Conservation (phyloP, 352 stramenopile species). For the Globisporangium polare region DNA sequence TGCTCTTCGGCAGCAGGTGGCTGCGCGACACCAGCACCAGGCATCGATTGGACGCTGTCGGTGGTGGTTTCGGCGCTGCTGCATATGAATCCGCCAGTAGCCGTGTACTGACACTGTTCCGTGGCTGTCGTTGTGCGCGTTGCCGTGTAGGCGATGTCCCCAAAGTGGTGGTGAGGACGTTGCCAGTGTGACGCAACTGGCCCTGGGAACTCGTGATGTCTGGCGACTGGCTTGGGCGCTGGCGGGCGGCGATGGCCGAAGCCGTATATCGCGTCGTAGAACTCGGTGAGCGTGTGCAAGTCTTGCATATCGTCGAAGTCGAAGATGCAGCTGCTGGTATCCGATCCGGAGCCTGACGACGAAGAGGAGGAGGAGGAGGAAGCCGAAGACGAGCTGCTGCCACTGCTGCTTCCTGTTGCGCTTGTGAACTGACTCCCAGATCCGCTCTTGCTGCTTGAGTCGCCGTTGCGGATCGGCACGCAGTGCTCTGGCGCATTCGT, state of each 20-base stretch:
- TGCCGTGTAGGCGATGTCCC: not conserved
- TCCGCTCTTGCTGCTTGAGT: not conserved
- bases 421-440: not conserved
- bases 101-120: not conserved
- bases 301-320: not conserved
- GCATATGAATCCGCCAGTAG: conserved; percentile 6
- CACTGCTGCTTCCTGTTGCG: not conserved
- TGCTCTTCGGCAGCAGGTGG: not conserved
- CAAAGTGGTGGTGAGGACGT: not conserved
- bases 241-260: not conserved
- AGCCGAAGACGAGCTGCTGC: no score
- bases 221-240: not conserved
- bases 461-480: conserved; percentile 8
- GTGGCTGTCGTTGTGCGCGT: conserved; percentile 2
- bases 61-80: conserved; percentile 5
- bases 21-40: not conserved
- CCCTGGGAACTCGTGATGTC: not conserved
- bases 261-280: not conserved
- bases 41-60: not conserved
- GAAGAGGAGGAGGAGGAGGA: not conserved
- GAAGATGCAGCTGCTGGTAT: not conserved
- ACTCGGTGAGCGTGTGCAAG: not conserved
- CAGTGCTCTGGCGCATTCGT: conserved; percentile 9
- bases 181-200: not conserved
- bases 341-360: not conserved